Conservation (phyloP, 2,329 filamentous ascomycete genomes). For the Hypomyces perniciosus region DNA sequence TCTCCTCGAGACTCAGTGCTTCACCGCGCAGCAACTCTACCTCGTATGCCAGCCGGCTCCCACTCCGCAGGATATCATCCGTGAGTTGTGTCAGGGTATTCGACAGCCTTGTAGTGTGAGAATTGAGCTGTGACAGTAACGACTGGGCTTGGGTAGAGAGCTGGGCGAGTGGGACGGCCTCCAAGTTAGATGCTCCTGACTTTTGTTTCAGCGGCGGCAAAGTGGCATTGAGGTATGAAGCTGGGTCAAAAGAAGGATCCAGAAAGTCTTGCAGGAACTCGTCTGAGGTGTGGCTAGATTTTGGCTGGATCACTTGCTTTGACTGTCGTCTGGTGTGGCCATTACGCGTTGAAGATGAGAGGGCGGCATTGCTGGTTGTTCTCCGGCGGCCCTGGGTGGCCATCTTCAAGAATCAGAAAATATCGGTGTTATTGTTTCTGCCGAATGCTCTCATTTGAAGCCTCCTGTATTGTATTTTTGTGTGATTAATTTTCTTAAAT, state of each 20-base stretch:
- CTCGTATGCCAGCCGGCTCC: conserved; percentile 84
- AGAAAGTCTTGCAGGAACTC: conserved; percentile 70
- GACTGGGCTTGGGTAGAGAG: conserved; percentile 76
- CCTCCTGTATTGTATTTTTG: background rate
- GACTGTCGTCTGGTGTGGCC: conserved; percentile 37
- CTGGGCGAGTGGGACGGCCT: conserved; percentile 60
- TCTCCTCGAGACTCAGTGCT: conserved; percentile 71
- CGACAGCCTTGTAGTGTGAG: conserved; percentile 78
- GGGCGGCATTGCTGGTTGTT: conserved; percentile 40
- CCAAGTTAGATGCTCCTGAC: conserved; percentile 22
- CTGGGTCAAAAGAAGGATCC: conserved; percentile 70
- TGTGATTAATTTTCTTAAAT: background rate
- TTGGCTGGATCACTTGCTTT: conserved; percentile 37
- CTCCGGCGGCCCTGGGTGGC: conserved; percentile 32
- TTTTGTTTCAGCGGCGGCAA: conserved; percentile 61
- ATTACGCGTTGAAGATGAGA: conserved; percentile 33
- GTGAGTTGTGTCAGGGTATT: conserved; percentile 80
- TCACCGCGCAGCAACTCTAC: conserved; percentile 91
- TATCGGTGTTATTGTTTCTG: conserved; percentile 25
- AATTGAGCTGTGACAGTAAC: conserved; percentile 80
- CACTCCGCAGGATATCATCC: conserved; percentile 88
- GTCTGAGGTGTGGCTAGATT: conserved; percentile 62
- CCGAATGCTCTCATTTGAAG: background rate
- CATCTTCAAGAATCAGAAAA: conserved; percentile 12
- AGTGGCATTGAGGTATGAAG: conserved; percentile 74